Evolutionary conservation across 257 asterid species (phyloP).

Genomic region (Nemophila menziesii): DNA sequence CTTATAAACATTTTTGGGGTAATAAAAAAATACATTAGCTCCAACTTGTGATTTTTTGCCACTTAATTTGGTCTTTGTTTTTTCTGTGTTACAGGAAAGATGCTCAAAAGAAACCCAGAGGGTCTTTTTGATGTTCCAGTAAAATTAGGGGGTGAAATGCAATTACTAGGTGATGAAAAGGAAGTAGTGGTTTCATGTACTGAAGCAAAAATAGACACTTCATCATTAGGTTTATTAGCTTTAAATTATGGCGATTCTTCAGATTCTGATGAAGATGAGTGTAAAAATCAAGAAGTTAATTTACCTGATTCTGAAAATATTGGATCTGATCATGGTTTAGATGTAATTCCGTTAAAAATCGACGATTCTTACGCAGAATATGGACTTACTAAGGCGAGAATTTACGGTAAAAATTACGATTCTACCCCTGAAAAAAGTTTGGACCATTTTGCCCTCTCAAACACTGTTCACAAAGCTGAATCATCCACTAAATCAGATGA

Average conservation of each 20-base stretch:
- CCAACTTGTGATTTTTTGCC: too few relatives aligned
- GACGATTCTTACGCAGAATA: conserved; percentile 21
- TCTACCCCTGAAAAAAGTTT: neutral
- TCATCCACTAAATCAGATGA: conserved; percentile 36
- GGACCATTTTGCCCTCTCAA: conserved; percentile 2
- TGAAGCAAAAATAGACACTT: conserved; percentile 31
- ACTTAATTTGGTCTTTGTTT: conserved; percentile 2
- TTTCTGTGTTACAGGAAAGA: conserved; percentile 31
- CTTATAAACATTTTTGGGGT: too few relatives aligned
- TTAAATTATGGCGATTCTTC: conserved; percentile 71
- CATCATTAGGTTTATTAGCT: conserved; percentile 85
- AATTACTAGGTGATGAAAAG: conserved; percentile 21
- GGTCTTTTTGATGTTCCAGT: conserved; percentile 28
- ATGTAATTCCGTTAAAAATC: conserved; percentile 16
- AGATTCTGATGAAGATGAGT: conserved; percentile 65
- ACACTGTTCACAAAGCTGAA: conserved; percentile 25
- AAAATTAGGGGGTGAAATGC: conserved; percentile 29
- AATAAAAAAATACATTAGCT: too few relatives aligned
- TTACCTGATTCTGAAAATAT: conserved; percentile 18
- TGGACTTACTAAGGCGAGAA: conserved; percentile 12
- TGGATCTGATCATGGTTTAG: conserved; percentile 12
- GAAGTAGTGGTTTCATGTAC: conserved; percentile 24
- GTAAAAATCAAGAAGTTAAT: conserved; percentile 38
- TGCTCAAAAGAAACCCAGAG: conserved; percentile 24
- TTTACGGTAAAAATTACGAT: neutral